Evolutionary conservation across 2,329 filamentous ascomycete species (phyloP).

Genomic region (Penicillium sp.): DNA sequence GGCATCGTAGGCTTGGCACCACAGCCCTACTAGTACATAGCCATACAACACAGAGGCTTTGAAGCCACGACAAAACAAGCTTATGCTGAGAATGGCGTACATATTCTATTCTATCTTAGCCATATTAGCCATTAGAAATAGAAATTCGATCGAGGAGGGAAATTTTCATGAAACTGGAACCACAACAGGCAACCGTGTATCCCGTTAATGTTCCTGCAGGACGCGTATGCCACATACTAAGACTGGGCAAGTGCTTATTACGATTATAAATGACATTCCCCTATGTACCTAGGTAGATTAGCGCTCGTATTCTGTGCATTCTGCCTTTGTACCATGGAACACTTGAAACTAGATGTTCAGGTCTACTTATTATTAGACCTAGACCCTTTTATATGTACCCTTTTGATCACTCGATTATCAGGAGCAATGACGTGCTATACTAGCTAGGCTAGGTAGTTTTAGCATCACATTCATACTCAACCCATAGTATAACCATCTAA

Average conservation of each 20-base stretch:
- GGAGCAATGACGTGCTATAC: slow-evolving; percentile 5
- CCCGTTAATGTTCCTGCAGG: slow-evolving; percentile 17
- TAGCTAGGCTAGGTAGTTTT: not conserved
- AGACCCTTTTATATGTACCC: no score
- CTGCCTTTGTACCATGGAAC: not conserved
- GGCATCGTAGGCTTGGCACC: slow-evolving; percentile 14
- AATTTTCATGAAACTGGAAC: not conserved
- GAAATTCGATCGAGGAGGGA: not conserved
- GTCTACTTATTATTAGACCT: not conserved
- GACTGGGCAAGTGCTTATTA: not conserved
- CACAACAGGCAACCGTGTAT: slow-evolving; percentile 14
- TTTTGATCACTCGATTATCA: not conserved
- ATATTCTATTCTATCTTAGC: not conserved
- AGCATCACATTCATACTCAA: no score
- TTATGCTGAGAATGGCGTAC: not conserved
- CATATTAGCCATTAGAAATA: not conserved
- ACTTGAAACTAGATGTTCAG: not conserved
- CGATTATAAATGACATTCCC: not conserved
- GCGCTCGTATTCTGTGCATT: not conserved
- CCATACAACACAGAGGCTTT: not conserved
- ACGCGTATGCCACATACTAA: slow-evolving; percentile 14
- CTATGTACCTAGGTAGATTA: not conserved
- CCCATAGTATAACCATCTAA: not conserved
- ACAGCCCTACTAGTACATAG: not conserved
- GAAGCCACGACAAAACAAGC: not conserved